Percentiles rank a stretch among this genome's conserved stretches.
Conservation (phyloP, 208 protist genomes). For the Crithidia expoeki region DNA sequence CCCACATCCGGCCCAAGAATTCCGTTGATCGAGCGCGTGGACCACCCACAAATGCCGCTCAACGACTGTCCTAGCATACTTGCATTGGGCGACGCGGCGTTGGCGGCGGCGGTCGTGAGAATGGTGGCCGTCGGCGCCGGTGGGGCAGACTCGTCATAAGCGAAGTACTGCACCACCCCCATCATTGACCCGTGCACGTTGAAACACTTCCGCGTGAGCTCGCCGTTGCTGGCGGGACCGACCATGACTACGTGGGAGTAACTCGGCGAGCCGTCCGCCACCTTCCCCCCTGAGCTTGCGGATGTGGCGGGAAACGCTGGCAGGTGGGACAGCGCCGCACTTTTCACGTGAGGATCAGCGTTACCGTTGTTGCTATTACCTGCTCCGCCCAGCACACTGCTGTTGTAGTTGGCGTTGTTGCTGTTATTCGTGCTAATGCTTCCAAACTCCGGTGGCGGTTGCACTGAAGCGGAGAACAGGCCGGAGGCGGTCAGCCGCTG, state of each 20-base stretch:
- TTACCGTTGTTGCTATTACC: no score
- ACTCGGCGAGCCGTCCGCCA: background rate
- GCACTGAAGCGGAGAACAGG: background rate
- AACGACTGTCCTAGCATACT: slow-evolving; percentile 26
- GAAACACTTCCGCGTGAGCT: slow-evolving; percentile 34
- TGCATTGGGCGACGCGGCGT: slow-evolving; percentile 22
- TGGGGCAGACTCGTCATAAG: slow-evolving; percentile 37
- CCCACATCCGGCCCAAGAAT: background rate
- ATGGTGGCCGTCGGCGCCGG: slow-evolving; percentile 45
- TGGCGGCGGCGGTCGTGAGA: slow-evolving; percentile 21
- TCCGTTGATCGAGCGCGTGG: slow-evolving; percentile 15
- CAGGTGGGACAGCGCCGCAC: background rate
- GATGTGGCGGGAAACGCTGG: background rate
- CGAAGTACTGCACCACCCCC: slow-evolving; percentile 40
- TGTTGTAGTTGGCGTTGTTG: background rate
- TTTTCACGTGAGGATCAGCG: background rate
- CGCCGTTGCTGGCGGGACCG: slow-evolving; percentile 21
- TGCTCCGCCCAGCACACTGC: background rate
- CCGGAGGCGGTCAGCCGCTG: slow-evolving; percentile 10
- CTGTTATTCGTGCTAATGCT: background rate
- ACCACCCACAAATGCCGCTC: slow-evolving; percentile 22
- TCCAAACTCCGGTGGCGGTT: background rate
- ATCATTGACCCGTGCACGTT: slow-evolving; percentile 52
- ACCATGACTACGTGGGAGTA: slow-evolving; percentile 22
- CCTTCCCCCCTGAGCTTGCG: background rate